phyloP scores from a whole-genome alignment of 805 yeast genomes.

The Wickerhamomyces queroliae region DNA sequence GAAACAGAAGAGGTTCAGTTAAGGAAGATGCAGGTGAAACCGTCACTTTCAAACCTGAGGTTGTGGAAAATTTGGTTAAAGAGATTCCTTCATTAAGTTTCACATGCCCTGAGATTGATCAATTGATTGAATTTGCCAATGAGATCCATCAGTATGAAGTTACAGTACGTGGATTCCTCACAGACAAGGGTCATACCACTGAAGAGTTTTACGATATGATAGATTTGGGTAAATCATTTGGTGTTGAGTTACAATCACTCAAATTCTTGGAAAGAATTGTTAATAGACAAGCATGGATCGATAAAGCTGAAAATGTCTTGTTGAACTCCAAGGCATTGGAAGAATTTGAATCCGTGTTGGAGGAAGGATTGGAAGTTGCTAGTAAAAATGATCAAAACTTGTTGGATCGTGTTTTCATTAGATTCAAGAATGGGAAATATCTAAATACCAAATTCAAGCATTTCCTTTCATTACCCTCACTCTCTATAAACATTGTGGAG shows the following conservation, averaged over 20 bases:
- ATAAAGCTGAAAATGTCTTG: conserved; percentile 17
- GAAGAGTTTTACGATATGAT: conserved; percentile 49
- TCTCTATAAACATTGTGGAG: conserved; percentile 1
- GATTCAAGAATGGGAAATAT: conserved; percentile 11
- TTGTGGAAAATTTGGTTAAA: conserved; percentile 27
- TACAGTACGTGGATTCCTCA: conserved; percentile 36
- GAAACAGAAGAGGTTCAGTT: conserved; percentile 13
- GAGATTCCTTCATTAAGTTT: conserved; percentile 47
- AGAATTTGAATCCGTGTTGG: conserved; percentile 16
- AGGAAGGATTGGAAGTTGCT: conserved; percentile 21
- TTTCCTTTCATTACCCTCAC: conserved; percentile 4
- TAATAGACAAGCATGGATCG: conserved; percentile 34
- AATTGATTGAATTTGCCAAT: conserved; percentile 43
- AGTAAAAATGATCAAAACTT: conserved; percentile 15
- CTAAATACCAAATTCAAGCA: conserved; percentile 8
- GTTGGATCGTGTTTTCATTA: conserved; percentile 7
- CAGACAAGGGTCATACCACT: conserved; percentile 22
- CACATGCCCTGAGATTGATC: conserved; percentile 53
- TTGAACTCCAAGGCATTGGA: conserved; percentile 16
- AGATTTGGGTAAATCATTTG: conserved; percentile 53
- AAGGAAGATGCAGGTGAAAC: conserved; percentile 5
- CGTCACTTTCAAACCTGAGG: conserved; percentile 11
- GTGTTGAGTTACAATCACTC: conserved; percentile 46
- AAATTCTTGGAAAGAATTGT: conserved; percentile 33
- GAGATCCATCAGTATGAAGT: conserved; percentile 48